Base-by-base conservation (phyloP, 2,329 filamentous ascomycete genomes). In the Colletotrichum costaricense region DNA sequence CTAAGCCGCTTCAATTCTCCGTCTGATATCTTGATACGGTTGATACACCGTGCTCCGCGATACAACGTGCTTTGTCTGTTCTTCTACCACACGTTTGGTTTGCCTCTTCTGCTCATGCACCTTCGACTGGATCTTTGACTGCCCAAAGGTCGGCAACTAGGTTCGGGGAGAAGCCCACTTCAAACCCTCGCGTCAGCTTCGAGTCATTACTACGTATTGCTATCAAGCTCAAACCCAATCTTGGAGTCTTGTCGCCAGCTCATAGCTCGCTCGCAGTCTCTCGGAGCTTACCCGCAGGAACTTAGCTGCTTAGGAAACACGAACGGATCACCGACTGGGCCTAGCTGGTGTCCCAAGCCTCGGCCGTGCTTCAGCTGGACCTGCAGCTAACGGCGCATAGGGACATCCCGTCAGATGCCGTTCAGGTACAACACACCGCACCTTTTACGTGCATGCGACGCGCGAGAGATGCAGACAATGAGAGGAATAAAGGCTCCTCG, bases 21-120 rank as follows among this genome's bases (percentile, higher is more conserved):
- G 69, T 67, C 62, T 60, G 67, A 64, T 69, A 14, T 24, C 38
- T 28, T 58, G 55, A 67, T 60, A 67, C 56, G 14, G n/a, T 28
- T 35, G n/a, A 59, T 59, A 59, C 12, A 28, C 24, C 26, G 26
- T 24, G 60, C 60, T 24, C 42, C 28, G 24, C 38, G 42, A 49
- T 49, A 9, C 42, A 49, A 5, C 19, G 26, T 56, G 54, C 22
- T 12, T 56, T n/a, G 22, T 58, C 9, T 12, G 56, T 22, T 14
- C 9, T n/a, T 49, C 42, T 9, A 49, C 19, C 11, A 38, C 6
- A 22, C 11, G 9, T 22, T 59, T 22, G 19, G 56, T 28, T 63
- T 57, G 12, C 33, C 12, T 63, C 58, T 19, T 42, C 59, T 56
- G 19, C 35, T 33, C 7, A 62, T 33, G 22, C 14, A 60, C 6